Percentiles rank a stretch among this genome's conserved stretches.
Conservation (phyloP, 2,329 filamentous ascomycete genomes). For the Fusarium praegraminearum region DNA sequence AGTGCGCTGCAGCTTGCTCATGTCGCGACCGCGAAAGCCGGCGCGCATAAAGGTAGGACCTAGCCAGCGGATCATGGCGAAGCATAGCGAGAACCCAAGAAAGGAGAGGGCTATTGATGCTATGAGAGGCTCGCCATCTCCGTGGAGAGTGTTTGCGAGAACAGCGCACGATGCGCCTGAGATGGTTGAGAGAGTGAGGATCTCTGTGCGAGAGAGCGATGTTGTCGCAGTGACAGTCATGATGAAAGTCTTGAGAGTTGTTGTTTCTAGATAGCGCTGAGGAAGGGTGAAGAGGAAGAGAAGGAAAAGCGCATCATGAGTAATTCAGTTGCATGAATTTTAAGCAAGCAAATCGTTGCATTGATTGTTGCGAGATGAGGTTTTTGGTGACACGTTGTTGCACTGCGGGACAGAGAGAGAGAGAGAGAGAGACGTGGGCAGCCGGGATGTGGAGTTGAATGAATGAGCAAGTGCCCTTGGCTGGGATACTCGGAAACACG, state of each 20-base stretch:
- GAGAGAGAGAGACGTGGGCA: not conserved
- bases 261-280: constrained; percentile 12
- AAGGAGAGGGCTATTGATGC: constrained; percentile 89
- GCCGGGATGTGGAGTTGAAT: constrained; percentile 30
- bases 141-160: constrained; percentile 83
- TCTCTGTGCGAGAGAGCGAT: constrained; percentile 64
- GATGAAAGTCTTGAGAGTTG: constrained; percentile 27
- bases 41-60: constrained; percentile 89
- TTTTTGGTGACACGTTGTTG: constrained; percentile 44
- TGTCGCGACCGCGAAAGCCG: constrained; percentile 89
- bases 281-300: not conserved
- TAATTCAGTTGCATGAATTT: not conserved
- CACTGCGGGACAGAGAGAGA: constrained; percentile 22
- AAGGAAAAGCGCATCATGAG: constrained; percentile 34
- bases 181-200: constrained; percentile 70
- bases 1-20: constrained; percentile 76
- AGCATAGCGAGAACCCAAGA: constrained; percentile 84
- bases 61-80: constrained; percentile 92
- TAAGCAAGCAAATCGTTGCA: not conserved
- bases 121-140: constrained; percentile 88
- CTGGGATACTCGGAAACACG: constrained; percentile 39
- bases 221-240: constrained; percentile 50
- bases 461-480: not conserved
- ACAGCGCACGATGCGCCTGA: constrained; percentile 77
- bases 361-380: constrained; percentile 11